Conservation (phyloP, 2,329 filamentous ascomycete genomes). For the Cercospora sp. region DNA sequence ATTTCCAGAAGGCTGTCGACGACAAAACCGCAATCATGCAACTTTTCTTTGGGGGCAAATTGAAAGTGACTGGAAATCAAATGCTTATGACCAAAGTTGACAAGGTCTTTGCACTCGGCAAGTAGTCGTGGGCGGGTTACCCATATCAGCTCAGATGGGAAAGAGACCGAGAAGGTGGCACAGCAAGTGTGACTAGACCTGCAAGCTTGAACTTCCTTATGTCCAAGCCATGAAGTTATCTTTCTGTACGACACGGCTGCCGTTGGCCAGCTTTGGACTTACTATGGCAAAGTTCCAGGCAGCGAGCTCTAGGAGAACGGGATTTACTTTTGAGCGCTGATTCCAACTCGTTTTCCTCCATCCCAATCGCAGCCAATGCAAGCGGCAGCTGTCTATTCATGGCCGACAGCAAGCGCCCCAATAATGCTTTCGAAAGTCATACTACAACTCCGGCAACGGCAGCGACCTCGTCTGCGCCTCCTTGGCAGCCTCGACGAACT, state of each 20-base stretch:
- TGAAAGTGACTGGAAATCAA: background rate
- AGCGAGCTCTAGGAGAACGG: background rate
- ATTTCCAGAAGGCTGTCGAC: background rate
- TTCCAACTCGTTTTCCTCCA: background rate
- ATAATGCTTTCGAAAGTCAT: constrained; percentile 10
- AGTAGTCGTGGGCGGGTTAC: background rate
- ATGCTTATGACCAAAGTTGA: background rate
- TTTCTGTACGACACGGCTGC: background rate
- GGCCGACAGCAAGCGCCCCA: constrained; percentile 8
- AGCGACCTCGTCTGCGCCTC: constrained; percentile 42
- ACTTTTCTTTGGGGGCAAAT: background rate
- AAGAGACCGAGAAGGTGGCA: too few species aligned
- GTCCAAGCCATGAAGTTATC: background rate
- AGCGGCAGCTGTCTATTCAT: too few species aligned
- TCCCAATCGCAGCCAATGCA: background rate
- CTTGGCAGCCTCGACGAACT: constrained; percentile 43
- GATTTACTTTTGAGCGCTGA: too few species aligned
- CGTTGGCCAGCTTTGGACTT: background rate
- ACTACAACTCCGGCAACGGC: constrained; percentile 40
- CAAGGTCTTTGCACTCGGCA: background rate
- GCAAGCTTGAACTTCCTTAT: too few species aligned
- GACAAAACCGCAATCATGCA: background rate
- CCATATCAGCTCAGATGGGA: background rate
- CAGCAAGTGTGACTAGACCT: too few species aligned
- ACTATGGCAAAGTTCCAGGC: background rate